phyloP scores from a whole-genome alignment of 768 basidiomycete species.

The Russula vinacea region DNA sequence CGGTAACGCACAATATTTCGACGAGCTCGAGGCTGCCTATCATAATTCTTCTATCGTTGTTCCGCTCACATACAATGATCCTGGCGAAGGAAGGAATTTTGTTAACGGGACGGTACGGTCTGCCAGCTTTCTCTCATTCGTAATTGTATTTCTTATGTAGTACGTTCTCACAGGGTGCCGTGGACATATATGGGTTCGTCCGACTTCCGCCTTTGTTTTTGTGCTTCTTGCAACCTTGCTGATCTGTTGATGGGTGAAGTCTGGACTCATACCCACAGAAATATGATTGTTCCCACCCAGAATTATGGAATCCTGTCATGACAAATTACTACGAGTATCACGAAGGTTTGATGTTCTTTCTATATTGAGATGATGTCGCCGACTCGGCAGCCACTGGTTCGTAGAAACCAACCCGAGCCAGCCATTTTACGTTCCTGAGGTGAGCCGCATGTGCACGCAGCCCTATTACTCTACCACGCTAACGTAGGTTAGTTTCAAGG shows the following conservation, averaged over 20 bases:
- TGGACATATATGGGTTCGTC: conserved; percentile 67
- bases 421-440: conserved; percentile 72
- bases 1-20: conserved; percentile 54
- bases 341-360: conserved; percentile 32
- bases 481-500: conserved; percentile 53
- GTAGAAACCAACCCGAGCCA: conserved; percentile 45
- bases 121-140: background rate
- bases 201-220: background rate
- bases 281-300: conserved; percentile 77
- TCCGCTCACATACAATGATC: conserved; percentile 74
- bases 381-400: background rate
- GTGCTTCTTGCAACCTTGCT: background rate
- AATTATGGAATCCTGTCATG: conserved; percentile 59
- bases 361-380: background rate
- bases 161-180: conserved; percentile 51
- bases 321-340: conserved; percentile 68
- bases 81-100: conserved; percentile 55
- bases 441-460: conserved; percentile 32
- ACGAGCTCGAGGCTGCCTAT: conserved; percentile 55
- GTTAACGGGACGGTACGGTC: conserved; percentile 62
- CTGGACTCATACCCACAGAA: conserved; percentile 70
- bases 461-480: background rate
- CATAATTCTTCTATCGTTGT: conserved; percentile 57
- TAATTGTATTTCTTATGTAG: background rate
- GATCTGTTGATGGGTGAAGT: conserved; percentile 10